Conservation (phyloP, 106 monocot species). For the Gastrodia elata region DNA sequence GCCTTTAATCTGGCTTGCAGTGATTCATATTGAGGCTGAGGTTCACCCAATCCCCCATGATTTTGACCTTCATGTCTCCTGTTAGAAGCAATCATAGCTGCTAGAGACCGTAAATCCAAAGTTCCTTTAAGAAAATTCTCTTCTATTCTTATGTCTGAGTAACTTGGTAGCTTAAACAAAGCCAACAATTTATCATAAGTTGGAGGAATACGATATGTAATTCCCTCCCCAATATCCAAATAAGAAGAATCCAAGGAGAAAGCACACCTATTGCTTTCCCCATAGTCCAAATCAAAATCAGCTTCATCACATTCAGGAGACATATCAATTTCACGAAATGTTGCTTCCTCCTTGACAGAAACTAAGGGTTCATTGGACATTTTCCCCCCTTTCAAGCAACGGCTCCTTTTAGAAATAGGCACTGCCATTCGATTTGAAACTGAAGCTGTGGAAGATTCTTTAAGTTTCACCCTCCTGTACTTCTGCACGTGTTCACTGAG, state of each 20-base stretch:
- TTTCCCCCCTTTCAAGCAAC: constrained; percentile 29
- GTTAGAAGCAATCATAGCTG: constrained; percentile 60
- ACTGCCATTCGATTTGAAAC: constrained; percentile 13
- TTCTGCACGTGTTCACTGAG: constrained; percentile 78
- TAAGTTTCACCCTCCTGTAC: constrained; percentile 40
- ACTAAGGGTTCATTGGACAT: constrained; percentile 17
- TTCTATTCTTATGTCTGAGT: constrained; percentile 61
- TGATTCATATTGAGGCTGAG: constrained; percentile 73
- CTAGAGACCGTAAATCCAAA: constrained; percentile 66
- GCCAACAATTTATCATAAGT: constrained; percentile 68
- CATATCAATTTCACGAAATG: constrained; percentile 19
- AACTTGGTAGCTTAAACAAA: constrained; percentile 53
- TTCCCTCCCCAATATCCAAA: constrained; percentile 83
- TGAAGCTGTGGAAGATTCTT: constrained; percentile 24
- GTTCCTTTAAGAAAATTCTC: constrained; percentile 59
- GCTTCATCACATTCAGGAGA: constrained; percentile 40
- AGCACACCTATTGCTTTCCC: constrained; percentile 24
- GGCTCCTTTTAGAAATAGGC: constrained; percentile 23
- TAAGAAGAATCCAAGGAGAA: constrained; percentile 50
- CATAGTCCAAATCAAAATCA: constrained; percentile 35
- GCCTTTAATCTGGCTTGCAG: constrained; percentile 77
- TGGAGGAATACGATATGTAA: constrained; percentile 69
- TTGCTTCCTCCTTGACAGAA: constrained; percentile 37
- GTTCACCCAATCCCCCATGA: constrained; percentile 53
- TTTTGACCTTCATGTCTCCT: constrained; percentile 40